Base-by-base conservation (phyloP, 2,329 filamentous ascomycete genomes). In the Dothidotthia symphoricarpi region DNA sequence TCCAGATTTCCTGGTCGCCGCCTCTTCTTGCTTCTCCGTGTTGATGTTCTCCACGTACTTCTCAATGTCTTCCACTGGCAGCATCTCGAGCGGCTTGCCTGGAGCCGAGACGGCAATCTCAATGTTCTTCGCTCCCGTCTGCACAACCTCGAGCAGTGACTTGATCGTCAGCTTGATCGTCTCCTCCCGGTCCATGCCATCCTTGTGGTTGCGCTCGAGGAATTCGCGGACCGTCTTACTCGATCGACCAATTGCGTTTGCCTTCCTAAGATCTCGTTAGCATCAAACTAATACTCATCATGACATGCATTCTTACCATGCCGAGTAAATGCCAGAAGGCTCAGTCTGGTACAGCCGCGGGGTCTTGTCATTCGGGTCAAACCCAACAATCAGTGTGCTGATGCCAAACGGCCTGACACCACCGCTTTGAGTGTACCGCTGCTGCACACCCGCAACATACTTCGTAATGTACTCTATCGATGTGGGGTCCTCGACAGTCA, bases 381-480 rank as follows among this genome's bases (percentile, higher is more conserved):
- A 98, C n/a, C 93, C 93, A 47, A 98, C 91, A 57, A 98, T 89
- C 67, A 98, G 76, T 27, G 91, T 97, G 75, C 89, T 96, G 69
- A 98, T 96, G 47, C 93, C 93, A 64, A 98, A 98, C n/a, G 93
- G 93, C 62, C 93, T 79, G 36, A 98, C 93, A 78, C 93, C 93
- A 75, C 93, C 93, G 63, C 89, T 95, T 77, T 98, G 93, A 31
- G 93, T 98, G 78, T 98, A 98, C 70, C 89, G 83, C 77, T 98
- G 93, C 77, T 98, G 93, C 56, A 98, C 93, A 40, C 91, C 88
- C 36, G 93, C 93, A 49, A 98, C 86, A 64, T 97, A 95, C 76
- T 98, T 97, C 63, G 93, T 97, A 66, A 98, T 96, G 78, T 98
- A 98, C 74, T 98, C 93, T 70, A 98, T 94, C 47, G 88, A 91